A percentile compares a stretch with the other conserved stretches of the same genome.
phyloP scores from a whole-genome alignment of 2,329 filamentous ascomycete genomes.

The Colletotrichum lupini region DNA sequence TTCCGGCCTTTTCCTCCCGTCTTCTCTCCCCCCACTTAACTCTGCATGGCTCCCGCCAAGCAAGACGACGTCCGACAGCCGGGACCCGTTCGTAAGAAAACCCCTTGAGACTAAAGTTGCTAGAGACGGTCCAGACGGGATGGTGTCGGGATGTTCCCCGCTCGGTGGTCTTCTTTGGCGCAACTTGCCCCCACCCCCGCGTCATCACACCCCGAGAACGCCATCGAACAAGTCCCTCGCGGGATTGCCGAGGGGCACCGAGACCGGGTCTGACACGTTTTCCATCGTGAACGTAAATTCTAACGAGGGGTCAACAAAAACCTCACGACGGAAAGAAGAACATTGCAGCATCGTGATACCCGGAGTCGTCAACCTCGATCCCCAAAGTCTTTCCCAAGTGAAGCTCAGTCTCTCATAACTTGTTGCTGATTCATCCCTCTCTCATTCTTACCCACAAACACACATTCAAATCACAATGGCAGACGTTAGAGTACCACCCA shows the following conservation, averaged over 20 bases:
- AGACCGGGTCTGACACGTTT: constrained; percentile 31
- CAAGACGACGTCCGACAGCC: neutral
- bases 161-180: neutral
- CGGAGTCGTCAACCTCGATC: neutral
- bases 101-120: too few species aligned
- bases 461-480: constrained; percentile 20
- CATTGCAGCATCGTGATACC: constrained; percentile 10
- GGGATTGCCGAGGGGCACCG: constrained; percentile 29
- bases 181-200: constrained; percentile 22
- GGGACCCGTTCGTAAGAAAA: neutral
- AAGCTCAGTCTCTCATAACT: neutral
- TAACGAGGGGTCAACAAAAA: constrained; percentile 19
- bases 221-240: constrained; percentile 21
- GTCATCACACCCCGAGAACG: constrained; percentile 32
- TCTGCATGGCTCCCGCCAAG: neutral
- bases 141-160: constrained; percentile 26
- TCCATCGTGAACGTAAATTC: constrained; percentile 8
- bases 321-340: too few species aligned
- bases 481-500: constrained; percentile 46
- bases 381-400: neutral
- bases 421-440: neutral
- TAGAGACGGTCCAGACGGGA: neutral
- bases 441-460: neutral
- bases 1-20: constrained; percentile 14
- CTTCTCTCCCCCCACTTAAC: neutral